Evolutionary conservation across 2,329 filamentous ascomycete genomes (phyloP).

Genomic region (Exophiala sideris): DNA sequence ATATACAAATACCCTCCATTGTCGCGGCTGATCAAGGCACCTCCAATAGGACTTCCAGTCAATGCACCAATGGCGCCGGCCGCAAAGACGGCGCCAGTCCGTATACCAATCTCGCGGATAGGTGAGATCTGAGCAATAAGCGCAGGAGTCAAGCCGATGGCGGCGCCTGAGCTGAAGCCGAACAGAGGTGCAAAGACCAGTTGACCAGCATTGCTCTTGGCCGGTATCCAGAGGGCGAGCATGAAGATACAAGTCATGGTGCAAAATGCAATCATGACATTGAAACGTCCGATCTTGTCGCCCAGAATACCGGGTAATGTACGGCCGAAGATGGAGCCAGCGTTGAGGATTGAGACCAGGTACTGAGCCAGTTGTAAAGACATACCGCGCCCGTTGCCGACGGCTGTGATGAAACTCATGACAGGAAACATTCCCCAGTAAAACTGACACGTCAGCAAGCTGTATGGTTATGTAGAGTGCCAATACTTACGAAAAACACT

Average conservation of each 20-base stretch:
- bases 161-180: slow-evolving; percentile 66
- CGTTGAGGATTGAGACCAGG: slow-evolving; percentile 31
- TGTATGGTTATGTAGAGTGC: too few relatives aligned
- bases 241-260: slow-evolving; percentile 46
- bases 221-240: slow-evolving; percentile 56
- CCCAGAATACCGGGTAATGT: slow-evolving; percentile 54
- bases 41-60: slow-evolving; percentile 65
- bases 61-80: slow-evolving; percentile 62
- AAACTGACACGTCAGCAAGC: slow-evolving; percentile 10
- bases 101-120: slow-evolving; percentile 65
- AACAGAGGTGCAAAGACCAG: slow-evolving; percentile 66
- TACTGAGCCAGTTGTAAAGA: slow-evolving; percentile 27
- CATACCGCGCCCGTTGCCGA: slow-evolving; percentile 27
- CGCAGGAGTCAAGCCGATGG: slow-evolving; percentile 61
- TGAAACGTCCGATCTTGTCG: slow-evolving; percentile 54
- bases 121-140: slow-evolving; percentile 64
- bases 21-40: slow-evolving; percentile 51
- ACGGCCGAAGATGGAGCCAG: slow-evolving; percentile 50
- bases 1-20: slow-evolving; percentile 56
- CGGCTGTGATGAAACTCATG: slow-evolving; percentile 27
- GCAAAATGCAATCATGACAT: slow-evolving; percentile 52
- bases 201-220: slow-evolving; percentile 53
- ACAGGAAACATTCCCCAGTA: slow-evolving; percentile 33
- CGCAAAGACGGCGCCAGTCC: slow-evolving; percentile 63
- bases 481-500: slow-evolving; percentile 17